Conservation (phyloP, 2,329 filamentous ascomycete species). For the Moelleriella libera region DNA sequence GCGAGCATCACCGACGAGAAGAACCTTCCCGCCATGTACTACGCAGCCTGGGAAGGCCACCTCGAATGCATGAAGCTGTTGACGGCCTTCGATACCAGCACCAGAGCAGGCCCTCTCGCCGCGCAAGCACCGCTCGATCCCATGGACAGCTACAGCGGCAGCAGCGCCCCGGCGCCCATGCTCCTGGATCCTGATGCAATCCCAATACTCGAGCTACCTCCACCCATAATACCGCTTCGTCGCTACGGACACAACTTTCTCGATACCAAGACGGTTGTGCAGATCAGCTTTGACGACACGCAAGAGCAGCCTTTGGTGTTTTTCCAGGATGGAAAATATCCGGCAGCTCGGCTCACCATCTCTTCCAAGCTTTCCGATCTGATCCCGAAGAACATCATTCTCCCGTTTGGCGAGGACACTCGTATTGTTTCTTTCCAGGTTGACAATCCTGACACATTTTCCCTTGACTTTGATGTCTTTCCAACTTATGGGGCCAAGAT, state of each 20-base stretch:
- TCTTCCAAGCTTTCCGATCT: constrained; percentile 93
- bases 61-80: constrained; percentile 87
- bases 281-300: constrained; percentile 73
- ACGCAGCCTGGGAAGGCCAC: constrained; percentile 95
- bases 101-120: constrained; percentile 27
- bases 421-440: constrained; percentile 91
- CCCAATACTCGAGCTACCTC: constrained; percentile 79
- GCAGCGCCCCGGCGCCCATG: constrained; percentile 42
- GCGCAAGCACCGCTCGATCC: constrained; percentile 28
- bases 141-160: constrained; percentile 32
- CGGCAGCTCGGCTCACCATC: constrained; percentile 85
- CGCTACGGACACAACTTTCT: constrained; percentile 97
- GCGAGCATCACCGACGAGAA: constrained; percentile 81
- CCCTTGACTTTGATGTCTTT: constrained; percentile 94
- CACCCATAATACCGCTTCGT: constrained; percentile 87
- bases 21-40: constrained; percentile 87
- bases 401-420: constrained; percentile 93
- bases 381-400: constrained; percentile 87
- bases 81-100: constrained; percentile 39
- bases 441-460: constrained; percentile 82
- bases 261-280: constrained; percentile 91
- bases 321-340: constrained; percentile 94
- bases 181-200: constrained; percentile 75
- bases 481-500: constrained; percentile 95
- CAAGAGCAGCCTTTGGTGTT: constrained; percentile 74